phyloP scores from a whole-genome alignment of 495 filamentous ascomycete species.

The Daldinia grandis region DNA sequence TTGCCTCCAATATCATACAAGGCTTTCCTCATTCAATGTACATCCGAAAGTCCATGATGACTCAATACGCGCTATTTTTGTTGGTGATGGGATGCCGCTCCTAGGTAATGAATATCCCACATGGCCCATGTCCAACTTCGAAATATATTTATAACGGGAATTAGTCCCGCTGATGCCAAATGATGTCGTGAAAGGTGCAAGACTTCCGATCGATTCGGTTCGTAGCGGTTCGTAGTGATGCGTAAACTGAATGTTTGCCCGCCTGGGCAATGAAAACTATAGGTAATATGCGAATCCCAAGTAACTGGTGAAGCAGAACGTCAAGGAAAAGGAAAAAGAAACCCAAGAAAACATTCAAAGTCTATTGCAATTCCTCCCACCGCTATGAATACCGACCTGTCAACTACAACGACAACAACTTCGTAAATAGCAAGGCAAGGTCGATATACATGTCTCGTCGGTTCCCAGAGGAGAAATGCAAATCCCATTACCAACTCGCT shows the following conservation, averaged over 20 bases:
- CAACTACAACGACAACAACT: neutral
- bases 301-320: neutral
- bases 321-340: neutral
- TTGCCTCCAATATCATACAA: slow-evolving; percentile 23
- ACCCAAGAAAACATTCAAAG: neutral
- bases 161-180: slow-evolving; percentile 4
- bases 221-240: slow-evolving; percentile 9
- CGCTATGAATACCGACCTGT: neutral
- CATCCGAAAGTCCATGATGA: slow-evolving; percentile 2
- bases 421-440: neutral
- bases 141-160: neutral
- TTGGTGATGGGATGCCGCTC: neutral
- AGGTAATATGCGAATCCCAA: slow-evolving; percentile 3
- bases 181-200: neutral
- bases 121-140: neutral
- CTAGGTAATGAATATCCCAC: neutral
- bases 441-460: neutral
- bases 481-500: slow-evolving; percentile 2
- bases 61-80: neutral
- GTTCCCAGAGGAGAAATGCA: neutral
- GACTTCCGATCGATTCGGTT: slow-evolving; percentile 3
- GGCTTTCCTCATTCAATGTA: slow-evolving; percentile 6
- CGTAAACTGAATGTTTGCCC: slow-evolving; percentile 18
- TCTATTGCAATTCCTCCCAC: neutral
- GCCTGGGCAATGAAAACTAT: slow-evolving; percentile 6